Base-by-base conservation (phyloP, 192 early-diverging fungal genomes). In the Coemansia umbellata region DNA sequence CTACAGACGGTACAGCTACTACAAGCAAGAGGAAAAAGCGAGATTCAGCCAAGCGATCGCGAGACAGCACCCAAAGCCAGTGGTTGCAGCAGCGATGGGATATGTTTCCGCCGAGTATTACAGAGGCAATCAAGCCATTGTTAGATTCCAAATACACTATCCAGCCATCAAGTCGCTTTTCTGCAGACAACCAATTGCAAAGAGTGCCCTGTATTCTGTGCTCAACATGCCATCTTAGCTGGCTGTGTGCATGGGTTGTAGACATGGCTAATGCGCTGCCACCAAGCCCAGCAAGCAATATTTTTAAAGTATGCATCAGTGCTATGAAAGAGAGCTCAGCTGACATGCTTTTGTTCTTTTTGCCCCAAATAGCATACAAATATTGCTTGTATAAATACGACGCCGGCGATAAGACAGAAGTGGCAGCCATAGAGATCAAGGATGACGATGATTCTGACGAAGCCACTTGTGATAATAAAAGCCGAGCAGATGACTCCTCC, bases 81-180 rank as follows among this genome's bases (percentile, higher is more conserved):
- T 23, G 27, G 30, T 37, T 78, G 26, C 35, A 53, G 13, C 55
- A 63, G 45, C 64, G 69, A 37, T 78, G 75, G 75, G 47, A 59
- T 24, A 30, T 64, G 36, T 31, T 78, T 23, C 75, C 75, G 17
- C n/a, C 55, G 7, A 47, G 52, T 13, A 58, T 78, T 15, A 43
- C 45, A 1, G 45, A 57, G 41, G 41, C 58, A 1, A 59, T 72
- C 30, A 37, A 26, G 35, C 75, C 75, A 17, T 53, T 78, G 21
- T 30, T 78, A 15, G 57, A 63, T 31, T 72, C 75, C 17, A 67
- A 78, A 26, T 78, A 78, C 37, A 67, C 69, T 6, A 64, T 72
- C 52, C 63, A 72, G 53, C 41, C 48, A 4, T 41, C 69, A 10
- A 45, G 23, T 23, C 55, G 60, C 17, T 37, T 40, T 1, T 17